Evolutionary conservation across 495 filamentous ascomycete genomes (phyloP), one percentile per base, ranked within the genome.

Genomic region (Ascodesmis nigricans): DNA sequence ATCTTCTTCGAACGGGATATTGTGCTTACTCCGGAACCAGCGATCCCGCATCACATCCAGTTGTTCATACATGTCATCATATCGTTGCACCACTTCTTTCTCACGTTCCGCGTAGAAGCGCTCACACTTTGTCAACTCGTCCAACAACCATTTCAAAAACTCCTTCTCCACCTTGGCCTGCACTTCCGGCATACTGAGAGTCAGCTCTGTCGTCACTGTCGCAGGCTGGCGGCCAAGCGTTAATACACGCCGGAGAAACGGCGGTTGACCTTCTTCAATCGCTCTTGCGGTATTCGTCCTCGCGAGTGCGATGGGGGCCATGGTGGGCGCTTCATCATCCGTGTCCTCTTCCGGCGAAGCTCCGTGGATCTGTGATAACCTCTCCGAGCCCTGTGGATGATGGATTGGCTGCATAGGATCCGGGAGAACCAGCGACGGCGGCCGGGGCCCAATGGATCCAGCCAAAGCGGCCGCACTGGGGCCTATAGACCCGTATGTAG

Each of bases 21-120:
- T 35, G 24, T 44, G 43, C 15, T 50, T 47, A 21, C 31, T 30
- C n/a, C 31, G 49, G 8, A 69, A 56, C 29, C 74, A 61, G 4
- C 65, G 63, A 39, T 74, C 70, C 8, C 71, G 54, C 66, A 80
- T 71, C 14, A 73, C 58, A 45, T 75, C 73, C 24, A 80, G 51
- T 41, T 80, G 75, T 24, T 71, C 61, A 27, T 67, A 57, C 28
- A 80, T 63, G 19, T 70, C 53, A 9, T 60, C 55, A 22, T 75
- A 54, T 15, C 73, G 59, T 20, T 65, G 55, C 3, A 57, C 59
- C 4, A 72, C 68, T 40, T 78, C 73, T 4, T 59, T 48, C 42
- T 79, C 75, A 41, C 73, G 77, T 38, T 52, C 49, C 32, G 58
- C 59, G 49, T 80, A 78, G 46, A 80, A 80, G 1, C 59, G 45